These are phyloP conservation scores for Striga hermonthica DNA, from an alignment of 305 asterid genomes.

Conservation along the genomic window DNA sequence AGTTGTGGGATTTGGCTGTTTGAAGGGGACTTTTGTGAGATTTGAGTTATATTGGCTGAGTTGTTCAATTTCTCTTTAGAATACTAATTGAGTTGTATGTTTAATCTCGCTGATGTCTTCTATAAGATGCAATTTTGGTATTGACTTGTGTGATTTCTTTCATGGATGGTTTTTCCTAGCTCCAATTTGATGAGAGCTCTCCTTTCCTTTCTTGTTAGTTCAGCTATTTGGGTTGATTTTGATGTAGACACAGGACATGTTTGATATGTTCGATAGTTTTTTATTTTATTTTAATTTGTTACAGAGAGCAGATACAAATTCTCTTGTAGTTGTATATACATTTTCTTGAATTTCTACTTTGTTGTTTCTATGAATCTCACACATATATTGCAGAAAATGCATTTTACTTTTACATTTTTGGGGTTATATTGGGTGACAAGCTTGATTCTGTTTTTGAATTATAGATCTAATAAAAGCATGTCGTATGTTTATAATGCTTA, in stretches of 20 bases:
- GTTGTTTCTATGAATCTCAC: not conserved
- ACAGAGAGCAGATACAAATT: not conserved
- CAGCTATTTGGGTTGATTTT: not conserved
- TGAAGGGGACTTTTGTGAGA: too few relatives aligned
- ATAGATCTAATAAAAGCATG: not conserved
- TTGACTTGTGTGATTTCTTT: too few relatives aligned
- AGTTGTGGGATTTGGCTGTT: too few relatives aligned
- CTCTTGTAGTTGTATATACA: not conserved
- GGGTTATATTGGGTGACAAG: too few relatives aligned
- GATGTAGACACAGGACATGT: not conserved
- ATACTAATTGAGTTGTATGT: too few relatives aligned
- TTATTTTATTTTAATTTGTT: not conserved
- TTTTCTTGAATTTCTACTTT: not conserved
- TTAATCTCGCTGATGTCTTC: too few relatives aligned
- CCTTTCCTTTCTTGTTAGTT: not conserved
- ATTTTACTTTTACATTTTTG: not conserved
- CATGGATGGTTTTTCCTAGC: too few relatives aligned
- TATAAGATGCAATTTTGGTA: too few relatives aligned
- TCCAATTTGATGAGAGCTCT: not conserved
- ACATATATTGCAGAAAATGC: not conserved
- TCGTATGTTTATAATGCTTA: slow-evolving; percentile 5
- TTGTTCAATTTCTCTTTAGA: too few relatives aligned
- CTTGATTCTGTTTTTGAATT: not conserved
- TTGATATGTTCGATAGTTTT: not conserved
- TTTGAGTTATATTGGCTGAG: too few relatives aligned